Evolutionary conservation across 2,329 filamentous ascomycete genomes (phyloP), one percentile per base, ranked within the genome.

Genomic region (Huntiella bhutanensis): DNA sequence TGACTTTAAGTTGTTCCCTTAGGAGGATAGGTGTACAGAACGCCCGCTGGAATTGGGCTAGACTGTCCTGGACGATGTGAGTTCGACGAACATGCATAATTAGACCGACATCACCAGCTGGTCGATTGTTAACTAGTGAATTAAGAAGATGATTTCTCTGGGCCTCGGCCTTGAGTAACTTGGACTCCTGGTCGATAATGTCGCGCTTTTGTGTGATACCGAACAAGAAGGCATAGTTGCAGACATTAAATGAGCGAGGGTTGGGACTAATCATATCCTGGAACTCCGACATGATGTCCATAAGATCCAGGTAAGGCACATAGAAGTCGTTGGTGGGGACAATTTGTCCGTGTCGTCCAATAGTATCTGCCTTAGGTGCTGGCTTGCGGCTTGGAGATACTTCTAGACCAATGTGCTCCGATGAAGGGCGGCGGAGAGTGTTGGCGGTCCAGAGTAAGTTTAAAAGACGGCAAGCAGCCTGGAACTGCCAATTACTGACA

Each of bases 181-280:
- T 28, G 22, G 22, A 28, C 8, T 28, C 22, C 7, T 28, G 6
- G 22, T 28, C 22, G 6, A 28, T 28, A 28, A 28, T 28, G 8
- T 28, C 22, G 22, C 22, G 22, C 22, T 28, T 28, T 28, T 28
- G 22, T 67, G 84, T 87, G 52, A 95, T 86, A 51, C 85, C 93
- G 36, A 95, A 68, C 53, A 94, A 78, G 55, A 94, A 92, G 0
- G 87, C 85, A 55, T 92, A 93, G 57, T 93, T 84, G 57, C 86
- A 94, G 57, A 95, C 93, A 0, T 82, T 74, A 57, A 94, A 94
- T 53, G 77, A 83, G 15, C 71, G 70, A 44, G 71, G 70, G 52
- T 73, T 79, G 4, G 74, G 71, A 57, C 93, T 86, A 32, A 40
- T 36, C 28, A 34, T 17, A 12, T 34, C 13, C 12, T 16, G 12